Evolutionary conservation across 106 monocot species (phyloP), one percentile per base, ranked within the genome.

Genomic region (Xerophyta viscosa): DNA sequence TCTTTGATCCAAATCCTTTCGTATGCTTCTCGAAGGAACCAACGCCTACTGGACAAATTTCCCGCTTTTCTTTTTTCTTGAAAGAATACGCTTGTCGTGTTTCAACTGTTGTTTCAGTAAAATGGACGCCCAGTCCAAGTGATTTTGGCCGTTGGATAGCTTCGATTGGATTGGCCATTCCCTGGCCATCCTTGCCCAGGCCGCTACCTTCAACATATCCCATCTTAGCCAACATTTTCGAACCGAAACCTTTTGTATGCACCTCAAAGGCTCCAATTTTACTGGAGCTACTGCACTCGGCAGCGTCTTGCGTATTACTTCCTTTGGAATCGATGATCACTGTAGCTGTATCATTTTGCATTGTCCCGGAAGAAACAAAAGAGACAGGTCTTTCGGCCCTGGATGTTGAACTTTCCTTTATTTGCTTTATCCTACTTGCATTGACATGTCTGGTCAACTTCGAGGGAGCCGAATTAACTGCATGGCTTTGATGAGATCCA

Each of bases 241-340:
- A 96, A 31, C 96, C 96, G 42, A 96, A 96, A 8, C 96, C 96
- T 62, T 68, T 99, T 1, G 98, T 90, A 36, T 99, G 90, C 79
- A 80, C 49, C 68, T 99, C 98, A 67, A 99, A 99, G 30, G 86
- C 52, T 29, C 98, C 98, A 0, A 92, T 12, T 25, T 61, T 76
- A 0, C 58, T 56, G 2, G 48, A 48, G 51, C 66, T 37, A 8
- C 22, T 52, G 10, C 46, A 14, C 2, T 79, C 50, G 20, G 25
- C 43, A 4, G 23, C 27, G 13, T 54, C 69, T 27, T 13, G 10
- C 2, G 56, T 11, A 0, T 8, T 23, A 0, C 19, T 37, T 52
- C 61, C 63, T 23, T 28, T 52, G 21, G 79, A 55, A 46, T 70
- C 65, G 0, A 41, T 43, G 18, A 9, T 26, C 42, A 68, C 49